Percentiles rank a stretch among this genome's conserved stretches.
Conservation (phyloP, 2,329 filamentous ascomycete species). For the Colletotrichum tabaci region DNA sequence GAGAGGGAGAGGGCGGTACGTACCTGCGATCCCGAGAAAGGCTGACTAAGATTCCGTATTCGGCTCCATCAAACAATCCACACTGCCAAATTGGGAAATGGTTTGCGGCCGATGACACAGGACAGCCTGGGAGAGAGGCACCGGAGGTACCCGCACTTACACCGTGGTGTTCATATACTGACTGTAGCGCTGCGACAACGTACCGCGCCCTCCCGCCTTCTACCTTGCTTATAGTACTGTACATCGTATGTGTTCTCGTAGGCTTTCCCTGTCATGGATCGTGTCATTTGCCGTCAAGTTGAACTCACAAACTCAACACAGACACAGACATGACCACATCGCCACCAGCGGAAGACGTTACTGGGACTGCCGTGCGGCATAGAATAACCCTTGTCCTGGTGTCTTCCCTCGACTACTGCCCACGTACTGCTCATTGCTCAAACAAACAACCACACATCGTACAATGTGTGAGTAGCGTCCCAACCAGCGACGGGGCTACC, state of each 20-base stretch:
- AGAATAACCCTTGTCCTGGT: slow-evolving; percentile 11
- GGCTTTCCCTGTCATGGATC: slow-evolving; percentile 20
- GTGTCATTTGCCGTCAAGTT: slow-evolving; percentile 17
- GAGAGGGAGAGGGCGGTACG: too few relatives aligned
- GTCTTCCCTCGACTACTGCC: neutral
- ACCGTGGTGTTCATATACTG: too few relatives aligned
- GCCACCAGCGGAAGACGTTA: slow-evolving; percentile 1
- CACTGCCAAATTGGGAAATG: slow-evolving; percentile 24
- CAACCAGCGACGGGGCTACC: neutral
- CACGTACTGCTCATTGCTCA: too few relatives aligned
- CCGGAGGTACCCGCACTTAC: neutral
- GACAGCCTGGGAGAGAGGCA: neutral
- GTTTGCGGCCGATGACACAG: slow-evolving; percentile 14
- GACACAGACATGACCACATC: neutral
- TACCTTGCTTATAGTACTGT: neutral
- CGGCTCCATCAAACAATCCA: neutral
- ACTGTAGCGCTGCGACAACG: too few relatives aligned
- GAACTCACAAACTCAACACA: slow-evolving; percentile 6
- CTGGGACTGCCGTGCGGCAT: slow-evolving; percentile 2
- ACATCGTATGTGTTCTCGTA: neutral
- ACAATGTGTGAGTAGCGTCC: neutral
- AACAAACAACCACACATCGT: too few relatives aligned
- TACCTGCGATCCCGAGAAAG: too few relatives aligned
- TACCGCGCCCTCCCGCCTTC: too few relatives aligned
- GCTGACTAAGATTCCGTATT: slow-evolving; percentile 19